These are phyloP conservation scores for Kodamaea suecica DNA, from an alignment of 1,139 yeast species.

Conservation along the genomic window DNA sequence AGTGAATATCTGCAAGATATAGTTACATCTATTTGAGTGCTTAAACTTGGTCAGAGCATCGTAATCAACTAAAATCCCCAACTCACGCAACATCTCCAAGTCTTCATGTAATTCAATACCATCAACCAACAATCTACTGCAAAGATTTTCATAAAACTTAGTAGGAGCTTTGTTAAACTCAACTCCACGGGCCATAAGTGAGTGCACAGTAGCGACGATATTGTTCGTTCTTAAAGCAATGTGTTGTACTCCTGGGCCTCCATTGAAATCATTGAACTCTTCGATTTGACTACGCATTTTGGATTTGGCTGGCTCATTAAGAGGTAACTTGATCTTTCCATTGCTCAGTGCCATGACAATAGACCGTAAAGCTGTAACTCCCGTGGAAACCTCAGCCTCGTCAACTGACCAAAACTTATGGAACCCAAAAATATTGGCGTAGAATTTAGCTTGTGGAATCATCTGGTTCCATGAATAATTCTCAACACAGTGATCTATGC, in stretches of 20 bases:
- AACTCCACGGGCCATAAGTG: conserved; percentile 58
- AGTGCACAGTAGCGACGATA: conserved; percentile 55
- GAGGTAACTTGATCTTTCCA: conserved; percentile 71
- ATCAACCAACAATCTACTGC: conserved; percentile 36
- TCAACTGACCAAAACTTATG: conserved; percentile 84
- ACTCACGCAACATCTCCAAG: conserved; percentile 33
- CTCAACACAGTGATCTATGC: conserved; percentile 77
- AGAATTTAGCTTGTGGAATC: conserved; percentile 54
- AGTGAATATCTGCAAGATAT: conserved; percentile 74
- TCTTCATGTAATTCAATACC: conserved; percentile 47
- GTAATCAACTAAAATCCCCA: conserved; percentile 68
- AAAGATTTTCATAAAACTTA: conserved; percentile 52
- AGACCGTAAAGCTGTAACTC: conserved; percentile 64
- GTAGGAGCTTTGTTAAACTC: conserved; percentile 61
- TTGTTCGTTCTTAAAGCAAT: conserved; percentile 64
- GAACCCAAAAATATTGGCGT: conserved; percentile 64
- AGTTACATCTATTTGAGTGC: conserved; percentile 44
- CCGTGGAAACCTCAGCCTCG: conserved; percentile 68
- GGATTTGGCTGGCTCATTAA: conserved; percentile 78
- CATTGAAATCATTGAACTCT: conserved; percentile 70
- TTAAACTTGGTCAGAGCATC: conserved; percentile 46
- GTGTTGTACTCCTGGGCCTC: conserved; percentile 84
- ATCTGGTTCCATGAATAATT: conserved; percentile 71
- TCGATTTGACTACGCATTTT: conserved; percentile 70
- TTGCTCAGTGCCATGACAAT: conserved; percentile 73